phyloP scores from a whole-genome alignment of 2,329 filamentous ascomycete species.

The Pestalotiopsis sp. region DNA sequence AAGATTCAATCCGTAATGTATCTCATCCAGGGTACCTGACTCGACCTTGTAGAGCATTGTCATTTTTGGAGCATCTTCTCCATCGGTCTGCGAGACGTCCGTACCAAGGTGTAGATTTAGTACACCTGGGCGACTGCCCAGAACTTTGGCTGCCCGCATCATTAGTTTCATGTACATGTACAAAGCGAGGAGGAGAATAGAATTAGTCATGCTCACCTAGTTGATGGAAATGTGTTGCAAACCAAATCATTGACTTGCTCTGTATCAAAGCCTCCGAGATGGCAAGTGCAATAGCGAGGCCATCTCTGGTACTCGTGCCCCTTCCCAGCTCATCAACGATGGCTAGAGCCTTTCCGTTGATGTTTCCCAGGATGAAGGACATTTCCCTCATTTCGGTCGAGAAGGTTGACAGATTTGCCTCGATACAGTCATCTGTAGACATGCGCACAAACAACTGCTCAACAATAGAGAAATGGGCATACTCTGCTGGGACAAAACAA shows the following conservation, averaged over 20 bases:
- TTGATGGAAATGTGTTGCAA: conserved; percentile 90
- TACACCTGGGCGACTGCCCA: conserved; percentile 76
- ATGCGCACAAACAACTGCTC: conserved; percentile 86
- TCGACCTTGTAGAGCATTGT: conserved; percentile 87
- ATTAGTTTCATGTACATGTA: background rate
- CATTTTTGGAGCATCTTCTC: conserved; percentile 62
- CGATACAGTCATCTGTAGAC: conserved; percentile 84
- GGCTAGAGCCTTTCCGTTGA: conserved; percentile 74
- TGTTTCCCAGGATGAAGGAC: conserved; percentile 86
- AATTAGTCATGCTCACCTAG: conserved; percentile 49
- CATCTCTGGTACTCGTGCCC: conserved; percentile 87
- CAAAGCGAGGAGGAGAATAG: background rate
- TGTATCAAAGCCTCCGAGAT: conserved; percentile 87
- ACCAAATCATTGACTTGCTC: conserved; percentile 81
- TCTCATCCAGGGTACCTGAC: conserved; percentile 69
- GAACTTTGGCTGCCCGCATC: conserved; percentile 60
- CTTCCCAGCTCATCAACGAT: conserved; percentile 93
- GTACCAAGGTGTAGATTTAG: conserved; percentile 82
- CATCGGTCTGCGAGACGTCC: conserved; percentile 53
- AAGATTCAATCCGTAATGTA: conserved; percentile 83
- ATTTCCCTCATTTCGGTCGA: conserved; percentile 95
- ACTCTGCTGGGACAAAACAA: conserved; percentile 84
- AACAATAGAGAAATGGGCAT: conserved; percentile 79
- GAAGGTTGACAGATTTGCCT: conserved; percentile 92
- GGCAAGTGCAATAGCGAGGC: conserved; percentile 84